Conservation (phyloP, 192 early-diverging fungal species). For the Umbelopsis ramanniana region DNA sequence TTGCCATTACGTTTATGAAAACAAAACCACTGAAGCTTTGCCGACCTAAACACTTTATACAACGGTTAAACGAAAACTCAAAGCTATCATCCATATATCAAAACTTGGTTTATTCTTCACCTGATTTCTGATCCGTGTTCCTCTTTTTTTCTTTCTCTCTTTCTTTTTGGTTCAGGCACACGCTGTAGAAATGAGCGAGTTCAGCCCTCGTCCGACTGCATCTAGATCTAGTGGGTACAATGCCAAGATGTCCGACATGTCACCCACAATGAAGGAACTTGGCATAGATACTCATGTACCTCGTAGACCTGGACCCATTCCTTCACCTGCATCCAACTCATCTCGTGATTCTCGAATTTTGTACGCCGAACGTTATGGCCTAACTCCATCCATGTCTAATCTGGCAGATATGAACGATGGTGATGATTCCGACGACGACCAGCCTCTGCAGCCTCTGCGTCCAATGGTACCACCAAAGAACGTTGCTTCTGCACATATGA, state of each 20-base stretch:
- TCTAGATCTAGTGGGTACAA: constrained; percentile 9
- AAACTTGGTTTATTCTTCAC: no score
- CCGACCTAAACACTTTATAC: no score
- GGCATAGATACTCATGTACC: not conserved
- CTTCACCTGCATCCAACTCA: constrained; percentile 1
- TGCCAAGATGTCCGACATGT: not conserved
- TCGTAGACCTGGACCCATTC: constrained; percentile 4
- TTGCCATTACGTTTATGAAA: no score
- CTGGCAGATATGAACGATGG: not conserved
- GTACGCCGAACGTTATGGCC: constrained; percentile 35
- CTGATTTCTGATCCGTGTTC: no score
- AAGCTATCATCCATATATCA: no score
- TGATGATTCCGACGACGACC: constrained; percentile 11
- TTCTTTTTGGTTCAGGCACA: constrained; percentile 1
- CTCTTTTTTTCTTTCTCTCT: no score
- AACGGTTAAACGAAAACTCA: no score
- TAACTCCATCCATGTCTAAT: constrained; percentile 21
- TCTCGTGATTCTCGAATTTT: constrained; percentile 29
- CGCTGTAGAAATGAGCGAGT: constrained; percentile 5
- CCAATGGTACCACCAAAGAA: constrained; percentile 11
- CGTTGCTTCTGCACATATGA: not conserved
- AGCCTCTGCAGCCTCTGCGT: not conserved
- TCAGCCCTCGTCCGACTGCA: constrained; percentile 10
- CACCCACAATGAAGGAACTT: not conserved
- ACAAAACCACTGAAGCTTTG: no score